Evolutionary conservation across 2,329 filamentous ascomycete species (phyloP).

Genomic region (Aaosphaeria pasadenensis): DNA sequence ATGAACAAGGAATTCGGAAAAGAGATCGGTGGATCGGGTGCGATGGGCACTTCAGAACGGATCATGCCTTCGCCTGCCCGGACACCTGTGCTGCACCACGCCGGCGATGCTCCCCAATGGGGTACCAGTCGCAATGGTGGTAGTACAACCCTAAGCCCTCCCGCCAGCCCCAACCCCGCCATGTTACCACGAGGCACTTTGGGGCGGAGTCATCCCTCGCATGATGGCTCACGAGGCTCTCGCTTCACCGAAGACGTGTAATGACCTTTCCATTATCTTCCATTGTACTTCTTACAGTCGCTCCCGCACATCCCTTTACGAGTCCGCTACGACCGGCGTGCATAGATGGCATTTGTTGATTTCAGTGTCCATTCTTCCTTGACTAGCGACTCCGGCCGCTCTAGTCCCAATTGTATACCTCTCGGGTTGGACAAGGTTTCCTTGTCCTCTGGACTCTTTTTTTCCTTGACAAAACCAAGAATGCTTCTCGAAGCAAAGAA

Average conservation of each 20-base stretch:
- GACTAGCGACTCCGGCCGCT: no score
- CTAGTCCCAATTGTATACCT: no score
- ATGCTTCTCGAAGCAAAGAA: no score
- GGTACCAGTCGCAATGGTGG: constrained; percentile 15
- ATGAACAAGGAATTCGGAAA: constrained; percentile 22
- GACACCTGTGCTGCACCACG: constrained; percentile 57
- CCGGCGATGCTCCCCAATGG: constrained; percentile 25
- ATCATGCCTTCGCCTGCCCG: constrained; percentile 59
- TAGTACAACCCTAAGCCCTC: constrained; percentile 32
- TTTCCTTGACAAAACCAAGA: no score
- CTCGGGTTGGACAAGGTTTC: no score
- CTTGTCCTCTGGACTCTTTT: no score
- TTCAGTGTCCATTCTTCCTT: no score
- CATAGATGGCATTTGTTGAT: constrained; percentile 6
- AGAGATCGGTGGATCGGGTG: constrained; percentile 20
- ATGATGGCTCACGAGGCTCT: constrained; percentile 46
- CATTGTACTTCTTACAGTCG: constrained; percentile 18
- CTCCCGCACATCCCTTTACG: constrained; percentile 14
- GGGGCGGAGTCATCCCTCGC: constrained; percentile 43
- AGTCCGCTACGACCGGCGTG: constrained; percentile 13
- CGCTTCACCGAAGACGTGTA: constrained; percentile 48
- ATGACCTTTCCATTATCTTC: constrained; percentile 14
- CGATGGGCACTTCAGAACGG: constrained; percentile 11
- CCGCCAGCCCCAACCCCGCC: constrained; percentile 36
- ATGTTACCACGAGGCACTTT: constrained; percentile 29